These are phyloP conservation scores for Botryotinia convoluta DNA, from an alignment of 2,329 filamentous ascomycete genomes.

Conservation along the genomic window DNA sequence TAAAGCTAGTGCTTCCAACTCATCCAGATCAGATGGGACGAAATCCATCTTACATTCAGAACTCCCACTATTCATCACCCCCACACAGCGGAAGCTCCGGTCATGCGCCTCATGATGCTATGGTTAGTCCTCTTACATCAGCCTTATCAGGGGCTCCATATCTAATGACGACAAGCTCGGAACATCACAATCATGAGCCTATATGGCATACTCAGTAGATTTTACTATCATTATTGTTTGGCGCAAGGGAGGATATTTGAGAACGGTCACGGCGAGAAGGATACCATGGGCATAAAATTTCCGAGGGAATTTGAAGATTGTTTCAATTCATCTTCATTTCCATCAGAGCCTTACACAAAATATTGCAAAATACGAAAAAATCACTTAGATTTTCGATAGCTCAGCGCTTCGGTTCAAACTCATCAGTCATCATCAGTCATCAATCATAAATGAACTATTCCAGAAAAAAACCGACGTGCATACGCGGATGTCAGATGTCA, in stretches of 20 bases:
- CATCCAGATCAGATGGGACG: slow-evolving; percentile 25
- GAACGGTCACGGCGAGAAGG: neutral
- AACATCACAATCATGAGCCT: slow-evolving; percentile 22
- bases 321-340: neutral
- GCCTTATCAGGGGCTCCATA: slow-evolving; percentile 23
- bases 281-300: slow-evolving; percentile 1
- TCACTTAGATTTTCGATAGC: neutral
- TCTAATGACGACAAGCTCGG: slow-evolving; percentile 21
- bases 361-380: neutral
- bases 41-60: slow-evolving; percentile 33
- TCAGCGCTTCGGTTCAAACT: neutral
- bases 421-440: slow-evolving; percentile 3
- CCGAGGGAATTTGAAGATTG: neutral
- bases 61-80: slow-evolving; percentile 28
- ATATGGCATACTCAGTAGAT: slow-evolving; percentile 24
- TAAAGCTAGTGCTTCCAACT: slow-evolving; percentile 24
- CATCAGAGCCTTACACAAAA: neutral
- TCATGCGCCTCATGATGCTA: slow-evolving; percentile 22
- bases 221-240: neutral
- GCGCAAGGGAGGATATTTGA: neutral
- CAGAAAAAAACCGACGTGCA: slow-evolving; percentile 5
- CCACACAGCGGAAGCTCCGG: slow-evolving; percentile 20
- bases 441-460: neutral
- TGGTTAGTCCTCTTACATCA: slow-evolving; percentile 32
- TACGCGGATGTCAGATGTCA: slow-evolving; percentile 2